These are phyloP conservation scores for Amanita exitialis DNA, from an alignment of 768 basidiomycete species.

Conservation along the genomic window DNA sequence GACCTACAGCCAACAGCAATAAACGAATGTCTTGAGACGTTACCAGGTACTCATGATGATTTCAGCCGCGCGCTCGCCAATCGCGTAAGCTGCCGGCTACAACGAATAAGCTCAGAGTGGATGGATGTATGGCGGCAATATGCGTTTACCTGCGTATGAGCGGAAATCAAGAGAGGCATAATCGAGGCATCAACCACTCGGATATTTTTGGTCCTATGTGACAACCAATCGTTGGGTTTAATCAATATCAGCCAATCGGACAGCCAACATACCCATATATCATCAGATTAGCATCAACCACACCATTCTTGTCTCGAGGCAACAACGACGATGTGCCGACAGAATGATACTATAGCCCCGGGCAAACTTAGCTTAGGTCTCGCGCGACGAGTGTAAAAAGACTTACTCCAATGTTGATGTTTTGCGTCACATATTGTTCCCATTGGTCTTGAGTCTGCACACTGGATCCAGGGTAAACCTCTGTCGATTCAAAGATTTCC, in stretches of 20 bases:
- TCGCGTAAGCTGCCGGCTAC: constrained; percentile 16
- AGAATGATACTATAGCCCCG: constrained; percentile 11
- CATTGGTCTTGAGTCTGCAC: constrained; percentile 6
- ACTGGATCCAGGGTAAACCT: constrained; percentile 18
- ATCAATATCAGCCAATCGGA: background rate
- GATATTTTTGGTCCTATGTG: constrained; percentile 31
- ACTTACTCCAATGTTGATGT: constrained; percentile 3
- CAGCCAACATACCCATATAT: constrained; percentile 4
- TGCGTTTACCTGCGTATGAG: constrained; percentile 24
- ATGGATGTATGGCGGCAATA: no score
- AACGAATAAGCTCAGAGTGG: background rate
- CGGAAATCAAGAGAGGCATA: constrained; percentile 27
- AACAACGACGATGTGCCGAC: constrained; percentile 21
- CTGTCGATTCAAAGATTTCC: constrained; percentile 19
- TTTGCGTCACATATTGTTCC: constrained; percentile 2
- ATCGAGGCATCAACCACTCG: constrained; percentile 37
- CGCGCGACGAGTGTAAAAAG: background rate
- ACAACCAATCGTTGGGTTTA: background rate
- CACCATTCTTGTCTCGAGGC: constrained; percentile 16
- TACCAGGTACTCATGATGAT: constrained; percentile 8
- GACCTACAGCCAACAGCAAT: background rate
- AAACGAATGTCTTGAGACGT: background rate
- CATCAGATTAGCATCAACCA: constrained; percentile 11
- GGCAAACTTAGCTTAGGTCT: background rate
- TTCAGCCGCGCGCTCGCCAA: constrained; percentile 15